Evolutionary conservation across 306 rosid genomes (phyloP).

Genomic region (Cicer pinnatifidum): DNA sequence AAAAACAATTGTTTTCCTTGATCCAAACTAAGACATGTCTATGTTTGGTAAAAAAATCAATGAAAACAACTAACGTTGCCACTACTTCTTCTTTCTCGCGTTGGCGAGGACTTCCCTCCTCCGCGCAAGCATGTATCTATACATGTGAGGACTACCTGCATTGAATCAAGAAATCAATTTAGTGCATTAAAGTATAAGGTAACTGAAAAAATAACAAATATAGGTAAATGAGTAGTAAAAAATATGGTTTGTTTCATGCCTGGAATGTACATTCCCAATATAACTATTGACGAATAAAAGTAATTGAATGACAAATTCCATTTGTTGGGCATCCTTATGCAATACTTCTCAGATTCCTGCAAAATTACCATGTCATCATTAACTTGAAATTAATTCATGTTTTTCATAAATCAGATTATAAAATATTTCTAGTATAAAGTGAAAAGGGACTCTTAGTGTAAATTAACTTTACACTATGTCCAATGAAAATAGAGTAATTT

Average conservation of each 20-base stretch:
- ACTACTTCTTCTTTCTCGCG: conserved; percentile 57
- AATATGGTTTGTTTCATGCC: conserved; percentile 53
- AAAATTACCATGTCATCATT: conserved; percentile 19
- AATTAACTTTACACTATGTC: too few species aligned
- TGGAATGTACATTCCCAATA: conserved; percentile 66
- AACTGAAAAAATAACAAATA: not conserved
- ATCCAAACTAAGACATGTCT: not conserved
- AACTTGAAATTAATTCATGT: conserved; percentile 27
- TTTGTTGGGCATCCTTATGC: conserved; percentile 82
- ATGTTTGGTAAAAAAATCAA: conserved; percentile 33
- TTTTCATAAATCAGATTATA: conserved; percentile 24
- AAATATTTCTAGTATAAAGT: not conserved
- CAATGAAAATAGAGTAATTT: too few species aligned
- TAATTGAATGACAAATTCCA: conserved; percentile 80
- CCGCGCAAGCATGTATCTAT: conserved; percentile 72
- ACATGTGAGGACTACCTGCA: conserved; percentile 87
- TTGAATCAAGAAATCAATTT: conserved; percentile 26
- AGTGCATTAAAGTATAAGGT: conserved; percentile 28
- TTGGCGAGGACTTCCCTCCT: conserved; percentile 76
- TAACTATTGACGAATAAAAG: conserved; percentile 55
- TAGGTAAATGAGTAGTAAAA: conserved; percentile 10
- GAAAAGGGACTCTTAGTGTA: too few species aligned
- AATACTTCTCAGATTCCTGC: conserved; percentile 78
- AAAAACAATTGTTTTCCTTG: too few species aligned
- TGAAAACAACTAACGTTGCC: not conserved